Evolutionary conservation across 768 basidiomycete genomes (phyloP).

Genomic region (Ramaria rubella): DNA sequence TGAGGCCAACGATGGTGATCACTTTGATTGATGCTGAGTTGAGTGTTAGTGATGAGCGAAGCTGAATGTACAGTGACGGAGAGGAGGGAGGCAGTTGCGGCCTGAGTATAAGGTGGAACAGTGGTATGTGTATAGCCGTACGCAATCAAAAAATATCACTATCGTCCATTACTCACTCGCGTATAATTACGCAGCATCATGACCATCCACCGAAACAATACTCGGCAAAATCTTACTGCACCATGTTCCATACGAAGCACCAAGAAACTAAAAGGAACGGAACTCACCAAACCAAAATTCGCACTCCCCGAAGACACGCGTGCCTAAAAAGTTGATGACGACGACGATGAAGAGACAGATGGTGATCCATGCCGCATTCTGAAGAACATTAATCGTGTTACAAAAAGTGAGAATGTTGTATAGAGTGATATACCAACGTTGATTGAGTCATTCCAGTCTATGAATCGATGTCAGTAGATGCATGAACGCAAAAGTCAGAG

Average conservation of each 20-base stretch:
- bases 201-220: too few relatives aligned
- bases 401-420: background rate
- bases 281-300: conserved; percentile 47
- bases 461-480: background rate
- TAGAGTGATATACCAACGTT: background rate
- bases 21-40: conserved; percentile 33
- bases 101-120: background rate
- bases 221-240: too few relatives aligned
- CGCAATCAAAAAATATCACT: too few relatives aligned
- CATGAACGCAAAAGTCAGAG: background rate
- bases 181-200: too few relatives aligned
- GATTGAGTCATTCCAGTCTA: conserved; percentile 44
- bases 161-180: too few relatives aligned
- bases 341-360: conserved; percentile 25
- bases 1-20: conserved; percentile 35
- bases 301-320: conserved; percentile 39
- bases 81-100: too few relatives aligned
- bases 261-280: background rate
- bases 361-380: conserved; percentile 31
- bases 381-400: too few relatives aligned
- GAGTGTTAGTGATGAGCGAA: too few relatives aligned
- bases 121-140: too few relatives aligned
- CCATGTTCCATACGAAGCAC: too few relatives aligned
- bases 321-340: conserved; percentile 34
- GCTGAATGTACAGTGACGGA: too few relatives aligned